Conservation (phyloP, 345 rosid species). For the Pistacia vera region DNA sequence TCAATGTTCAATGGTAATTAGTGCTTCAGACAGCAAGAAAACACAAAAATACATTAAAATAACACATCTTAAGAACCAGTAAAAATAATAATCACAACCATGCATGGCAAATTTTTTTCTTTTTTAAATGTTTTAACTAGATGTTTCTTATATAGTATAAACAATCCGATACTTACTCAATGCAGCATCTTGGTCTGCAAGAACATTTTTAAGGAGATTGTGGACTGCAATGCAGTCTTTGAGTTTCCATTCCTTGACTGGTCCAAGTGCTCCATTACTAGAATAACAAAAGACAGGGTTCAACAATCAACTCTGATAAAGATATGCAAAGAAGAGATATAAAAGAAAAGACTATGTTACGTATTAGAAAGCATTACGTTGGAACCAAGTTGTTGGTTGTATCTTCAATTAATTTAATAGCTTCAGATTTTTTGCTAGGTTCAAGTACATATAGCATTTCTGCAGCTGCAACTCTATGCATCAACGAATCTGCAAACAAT, state of each 20-base stretch:
- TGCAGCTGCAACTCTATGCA: slow-evolving; percentile 93
- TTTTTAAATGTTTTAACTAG: too few species aligned
- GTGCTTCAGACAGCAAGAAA: not conserved
- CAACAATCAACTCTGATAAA: not conserved
- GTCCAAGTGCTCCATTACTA: slow-evolving; percentile 71
- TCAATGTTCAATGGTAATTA: not conserved
- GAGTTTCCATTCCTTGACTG: slow-evolving; percentile 75
- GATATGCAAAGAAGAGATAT: not conserved
- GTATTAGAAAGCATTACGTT: slow-evolving; percentile 41
- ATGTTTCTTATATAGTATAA: not conserved
- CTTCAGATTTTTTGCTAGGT: slow-evolving; percentile 67
- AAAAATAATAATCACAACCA: not conserved
- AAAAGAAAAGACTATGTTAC: not conserved
- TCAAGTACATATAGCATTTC: slow-evolving; percentile 79
- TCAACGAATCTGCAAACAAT: slow-evolving; percentile 66
- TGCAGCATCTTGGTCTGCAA: slow-evolving; percentile 71
- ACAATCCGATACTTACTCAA: slow-evolving; percentile 57
- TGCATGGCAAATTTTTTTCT: not conserved
- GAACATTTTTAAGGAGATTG: slow-evolving; percentile 54
- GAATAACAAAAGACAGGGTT: slow-evolving; percentile 15
- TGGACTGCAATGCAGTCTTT: slow-evolving; percentile 81
- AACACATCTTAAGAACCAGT: not conserved
- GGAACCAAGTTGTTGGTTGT: slow-evolving; percentile 56
- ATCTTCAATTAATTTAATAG: slow-evolving; percentile 77
- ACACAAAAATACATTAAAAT: not conserved